A percentile compares a stretch with the other conserved stretches of the same genome.
Conservation (phyloP, 768 basidiomycete species). For the Amanita exitialis region DNA sequence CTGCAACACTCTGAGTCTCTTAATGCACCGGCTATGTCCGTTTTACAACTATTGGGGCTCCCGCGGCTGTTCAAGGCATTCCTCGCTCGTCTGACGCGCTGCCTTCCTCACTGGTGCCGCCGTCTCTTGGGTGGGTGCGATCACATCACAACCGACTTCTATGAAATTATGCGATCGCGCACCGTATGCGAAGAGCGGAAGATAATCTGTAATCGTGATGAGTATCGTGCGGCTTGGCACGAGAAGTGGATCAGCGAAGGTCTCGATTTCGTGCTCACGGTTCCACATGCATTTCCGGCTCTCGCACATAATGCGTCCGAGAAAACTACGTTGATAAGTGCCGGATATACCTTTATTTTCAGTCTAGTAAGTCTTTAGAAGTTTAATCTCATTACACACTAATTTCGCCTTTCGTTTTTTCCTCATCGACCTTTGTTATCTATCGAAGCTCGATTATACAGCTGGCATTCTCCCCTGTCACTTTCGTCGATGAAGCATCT, state of each 20-base stretch:
- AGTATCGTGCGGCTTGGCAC: constrained; percentile 35
- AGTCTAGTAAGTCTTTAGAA: constrained; percentile 35
- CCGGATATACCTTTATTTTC: constrained; percentile 58
- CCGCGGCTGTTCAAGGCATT: constrained; percentile 25
- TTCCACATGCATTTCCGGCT: constrained; percentile 53
- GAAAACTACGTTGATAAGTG: constrained; percentile 46
- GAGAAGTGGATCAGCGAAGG: constrained; percentile 35
- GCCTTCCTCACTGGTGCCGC: constrained; percentile 30
- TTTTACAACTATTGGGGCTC: constrained; percentile 17
- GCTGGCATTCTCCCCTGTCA: constrained; percentile 55
- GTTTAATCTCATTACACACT: not conserved
- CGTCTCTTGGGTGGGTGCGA: constrained; percentile 24
- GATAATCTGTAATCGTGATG: constrained; percentile 35
- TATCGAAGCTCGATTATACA: constrained; percentile 37
- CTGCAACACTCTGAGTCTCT: constrained; percentile 24
- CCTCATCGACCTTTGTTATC: not conserved
- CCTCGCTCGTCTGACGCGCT: constrained; percentile 20
- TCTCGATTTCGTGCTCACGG: constrained; percentile 55
- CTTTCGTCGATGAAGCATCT: constrained; percentile 30
- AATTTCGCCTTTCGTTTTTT: not conserved
- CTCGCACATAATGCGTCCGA: constrained; percentile 40
- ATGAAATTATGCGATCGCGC: constrained; percentile 34
- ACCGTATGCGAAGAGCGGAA: constrained; percentile 39
- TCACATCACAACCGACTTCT: constrained; percentile 25
- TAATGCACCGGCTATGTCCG: constrained; percentile 14